Evolutionary conservation across 1,284 basidiomycete species (phyloP).

Genomic region (Marasmius tenuissimus): DNA sequence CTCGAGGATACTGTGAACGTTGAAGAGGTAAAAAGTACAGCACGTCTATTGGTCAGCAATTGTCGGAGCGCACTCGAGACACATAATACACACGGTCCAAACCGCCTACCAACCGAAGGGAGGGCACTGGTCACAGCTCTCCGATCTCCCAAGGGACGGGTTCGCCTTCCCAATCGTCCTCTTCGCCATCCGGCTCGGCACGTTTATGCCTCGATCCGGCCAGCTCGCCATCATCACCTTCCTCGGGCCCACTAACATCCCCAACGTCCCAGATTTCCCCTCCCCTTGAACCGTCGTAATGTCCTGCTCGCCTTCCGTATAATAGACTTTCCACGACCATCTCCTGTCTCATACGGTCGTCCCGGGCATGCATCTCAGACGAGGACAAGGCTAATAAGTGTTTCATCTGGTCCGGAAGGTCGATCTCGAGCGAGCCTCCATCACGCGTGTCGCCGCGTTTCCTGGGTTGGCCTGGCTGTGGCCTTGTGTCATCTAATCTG

Average conservation of each 20-base stretch:
- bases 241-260: constrained; percentile 50
- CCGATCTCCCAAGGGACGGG: constrained; percentile 77
- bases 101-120: not conserved
- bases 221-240: constrained; percentile 33
- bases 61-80: constrained; percentile 41
- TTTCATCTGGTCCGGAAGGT: constrained; percentile 66
- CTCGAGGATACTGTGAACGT: not conserved
- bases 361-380: constrained; percentile 33
- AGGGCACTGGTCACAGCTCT: constrained; percentile 50
- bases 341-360: constrained; percentile 42
- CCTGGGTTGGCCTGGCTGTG: not conserved
- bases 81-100: constrained; percentile 4
- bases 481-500: not conserved
- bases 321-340: constrained; percentile 57
- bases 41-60: not conserved
- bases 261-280: constrained; percentile 78
- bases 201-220: constrained; percentile 18
- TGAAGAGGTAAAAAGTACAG: not conserved
- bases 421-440: constrained; percentile 44
- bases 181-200: constrained; percentile 38
- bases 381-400: constrained; percentile 61
- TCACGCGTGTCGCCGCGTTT: constrained; percentile 15
- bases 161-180: constrained; percentile 82
- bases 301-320: constrained; percentile 52
- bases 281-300: constrained; percentile 62